Evolutionary conservation across 2,329 filamentous ascomycete species (phyloP).

Genomic region (Ascochyta lentis): DNA sequence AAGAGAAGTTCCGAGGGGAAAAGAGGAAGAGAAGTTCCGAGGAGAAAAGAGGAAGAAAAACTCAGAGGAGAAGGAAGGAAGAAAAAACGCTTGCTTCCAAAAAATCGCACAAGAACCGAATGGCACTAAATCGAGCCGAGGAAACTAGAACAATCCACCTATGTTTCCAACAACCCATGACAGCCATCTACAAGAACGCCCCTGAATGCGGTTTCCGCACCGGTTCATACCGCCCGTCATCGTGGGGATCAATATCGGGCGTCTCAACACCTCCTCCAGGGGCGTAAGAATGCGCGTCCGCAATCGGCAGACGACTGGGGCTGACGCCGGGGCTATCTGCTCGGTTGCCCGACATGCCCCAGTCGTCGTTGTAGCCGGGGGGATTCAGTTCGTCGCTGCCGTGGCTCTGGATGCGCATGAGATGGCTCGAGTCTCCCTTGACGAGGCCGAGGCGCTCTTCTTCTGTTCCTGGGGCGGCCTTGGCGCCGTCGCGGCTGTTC

Average conservation of each 20-base stretch:
- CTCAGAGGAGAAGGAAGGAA: too few relatives aligned
- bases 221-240: neutral
- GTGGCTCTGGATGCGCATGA: constrained; percentile 38
- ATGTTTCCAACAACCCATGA: neutral
- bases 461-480: constrained; percentile 65
- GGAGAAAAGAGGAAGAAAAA: too few relatives aligned
- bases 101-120: neutral
- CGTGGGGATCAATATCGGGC: neutral
- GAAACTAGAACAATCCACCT: neutral
- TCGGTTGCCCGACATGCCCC: neutral
- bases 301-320: constrained; percentile 2
- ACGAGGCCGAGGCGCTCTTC: constrained; percentile 85
- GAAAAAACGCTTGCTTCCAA: neutral
- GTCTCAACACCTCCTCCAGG: neutral
- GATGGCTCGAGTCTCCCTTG: constrained; percentile 66
- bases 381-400: constrained; percentile 29
- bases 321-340: constrained; percentile 2
- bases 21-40: too few relatives aligned
- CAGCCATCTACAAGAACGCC: neutral
- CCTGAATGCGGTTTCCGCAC: neutral
- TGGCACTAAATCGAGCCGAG: neutral
- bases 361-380: constrained; percentile 22
- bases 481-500: constrained; percentile 43
- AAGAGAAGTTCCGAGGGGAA: too few relatives aligned
- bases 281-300: neutral